Evolutionary conservation across 352 stramenopile species (phyloP).

Genomic region (Phytophthora idaei): DNA sequence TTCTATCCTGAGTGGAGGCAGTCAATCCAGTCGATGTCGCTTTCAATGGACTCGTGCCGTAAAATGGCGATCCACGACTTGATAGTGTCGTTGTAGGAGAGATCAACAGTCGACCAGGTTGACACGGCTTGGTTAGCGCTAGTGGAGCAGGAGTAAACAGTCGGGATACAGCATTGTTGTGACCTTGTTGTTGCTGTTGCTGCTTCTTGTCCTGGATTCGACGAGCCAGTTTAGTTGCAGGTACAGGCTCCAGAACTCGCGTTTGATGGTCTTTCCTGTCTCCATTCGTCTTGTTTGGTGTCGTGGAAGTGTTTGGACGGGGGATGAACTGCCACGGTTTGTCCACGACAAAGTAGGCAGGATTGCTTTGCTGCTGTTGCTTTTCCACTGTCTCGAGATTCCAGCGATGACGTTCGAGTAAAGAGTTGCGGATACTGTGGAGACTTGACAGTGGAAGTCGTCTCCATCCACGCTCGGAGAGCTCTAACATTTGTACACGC

Average conservation of each 20-base stretch:
- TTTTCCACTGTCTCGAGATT: conserved; percentile 44
- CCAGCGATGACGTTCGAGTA: conserved; percentile 68
- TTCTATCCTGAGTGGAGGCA: conserved; percentile 9
- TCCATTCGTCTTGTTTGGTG: conserved; percentile 3
- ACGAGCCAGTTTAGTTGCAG: conserved; percentile 52
- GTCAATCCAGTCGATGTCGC: conserved; percentile 1
- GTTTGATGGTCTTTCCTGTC: conserved; percentile 20
- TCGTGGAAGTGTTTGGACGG: conserved; percentile 10
- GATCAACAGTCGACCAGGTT: conserved; percentile 7
- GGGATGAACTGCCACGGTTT: conserved; percentile 56
- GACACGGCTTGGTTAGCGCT: not conserved
- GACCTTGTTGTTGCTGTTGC: conserved; percentile 32
- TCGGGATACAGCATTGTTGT: conserved; percentile 15
- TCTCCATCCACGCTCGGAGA: conserved; percentile 69
- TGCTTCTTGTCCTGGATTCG: conserved; percentile 59
- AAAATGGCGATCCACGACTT: conserved; percentile 18
- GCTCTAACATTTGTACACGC: conserved; percentile 62
- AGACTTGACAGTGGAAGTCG: conserved; percentile 52
- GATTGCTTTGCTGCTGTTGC: conserved; percentile 36
- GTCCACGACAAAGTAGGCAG: conserved; percentile 44
- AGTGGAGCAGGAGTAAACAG: conserved; percentile 25
- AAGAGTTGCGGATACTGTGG: conserved; percentile 44
- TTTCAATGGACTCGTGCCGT: conserved; percentile 11
- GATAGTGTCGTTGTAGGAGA: not conserved
- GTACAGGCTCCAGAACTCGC: conserved; percentile 29